Percentiles rank a stretch among this genome's conserved stretches.
phyloP scores from a whole-genome alignment of 345 rosid genomes.

The Eucalyptus regnans region DNA sequence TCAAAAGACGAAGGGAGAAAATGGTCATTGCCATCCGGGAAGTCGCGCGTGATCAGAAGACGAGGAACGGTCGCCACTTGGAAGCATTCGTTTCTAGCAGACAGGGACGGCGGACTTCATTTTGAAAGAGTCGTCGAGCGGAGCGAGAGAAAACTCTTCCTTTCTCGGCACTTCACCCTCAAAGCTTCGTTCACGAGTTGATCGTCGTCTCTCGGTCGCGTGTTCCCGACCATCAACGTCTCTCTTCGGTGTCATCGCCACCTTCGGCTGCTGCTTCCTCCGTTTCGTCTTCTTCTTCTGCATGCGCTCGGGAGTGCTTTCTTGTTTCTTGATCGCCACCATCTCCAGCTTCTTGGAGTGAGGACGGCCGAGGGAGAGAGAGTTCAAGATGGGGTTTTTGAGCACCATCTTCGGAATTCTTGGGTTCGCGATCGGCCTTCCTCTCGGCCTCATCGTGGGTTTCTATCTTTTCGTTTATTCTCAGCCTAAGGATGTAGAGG shows the following conservation, averaged over 20 bases:
- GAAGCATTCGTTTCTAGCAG: neutral
- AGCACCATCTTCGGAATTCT: neutral
- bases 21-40: neutral
- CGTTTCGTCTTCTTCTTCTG: neutral
- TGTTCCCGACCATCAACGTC: neutral
- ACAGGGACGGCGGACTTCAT: neutral
- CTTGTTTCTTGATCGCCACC: neutral
- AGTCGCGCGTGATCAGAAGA: neutral
- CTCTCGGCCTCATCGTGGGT: neutral
- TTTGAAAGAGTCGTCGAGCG: neutral
- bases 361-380: neutral
- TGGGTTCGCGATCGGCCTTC: neutral
- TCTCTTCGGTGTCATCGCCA: neutral
- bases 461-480: neutral
- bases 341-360: neutral
- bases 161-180: neutral
- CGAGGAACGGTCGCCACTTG: neutral
- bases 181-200: neutral
- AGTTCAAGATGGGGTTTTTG: neutral
- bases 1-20: neutral
- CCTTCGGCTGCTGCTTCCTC: neutral
- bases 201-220: neutral
- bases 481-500: neutral
- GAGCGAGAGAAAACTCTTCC: too few relatives aligned
- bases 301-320: neutral